phyloP scores from a whole-genome alignment of 2,329 filamentous ascomycete species.

The Fusarium dimerum region DNA sequence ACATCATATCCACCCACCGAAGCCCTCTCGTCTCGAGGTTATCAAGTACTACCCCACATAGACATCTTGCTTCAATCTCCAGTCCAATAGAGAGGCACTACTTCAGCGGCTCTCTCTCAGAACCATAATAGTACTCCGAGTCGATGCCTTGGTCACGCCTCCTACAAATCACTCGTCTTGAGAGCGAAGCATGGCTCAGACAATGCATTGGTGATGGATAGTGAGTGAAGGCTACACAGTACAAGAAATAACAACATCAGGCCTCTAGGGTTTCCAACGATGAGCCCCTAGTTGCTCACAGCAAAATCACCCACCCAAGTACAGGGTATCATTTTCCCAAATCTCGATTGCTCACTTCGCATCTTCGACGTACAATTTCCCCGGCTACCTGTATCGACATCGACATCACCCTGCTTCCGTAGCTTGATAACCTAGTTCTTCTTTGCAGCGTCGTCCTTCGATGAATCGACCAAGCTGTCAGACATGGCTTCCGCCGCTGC shows the following conservation, averaged over 20 bases:
- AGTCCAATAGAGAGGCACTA: no score
- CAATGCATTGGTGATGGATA: not conserved
- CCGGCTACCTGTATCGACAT: not conserved
- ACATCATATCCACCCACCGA: no score
- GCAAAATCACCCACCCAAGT: not conserved
- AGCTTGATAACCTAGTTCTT: slow-evolving; percentile 31
- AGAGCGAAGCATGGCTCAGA: no score
- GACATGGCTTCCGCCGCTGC: slow-evolving; percentile 64
- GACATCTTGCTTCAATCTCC: no score
- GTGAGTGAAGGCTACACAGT: slow-evolving; percentile 25
- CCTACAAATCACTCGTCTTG: no score
- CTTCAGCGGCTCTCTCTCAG: no score
- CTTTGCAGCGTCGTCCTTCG: slow-evolving; percentile 37
- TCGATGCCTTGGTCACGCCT: no score
- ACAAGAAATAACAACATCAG: slow-evolving; percentile 13
- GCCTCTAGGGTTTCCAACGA: slow-evolving; percentile 14
- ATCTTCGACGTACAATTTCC: not conserved
- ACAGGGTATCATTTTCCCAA: not conserved
- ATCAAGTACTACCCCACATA: no score
- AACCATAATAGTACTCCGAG: no score
- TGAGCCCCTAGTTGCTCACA: slow-evolving; percentile 9
- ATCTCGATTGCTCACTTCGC: not conserved
- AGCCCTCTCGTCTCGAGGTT: no score
- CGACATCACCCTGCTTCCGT: no score
- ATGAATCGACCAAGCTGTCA: slow-evolving; percentile 50